These are phyloP conservation scores for Hypoxylon sp. DNA, from an alignment of 2,329 filamentous ascomycete species.

Conservation along the genomic window DNA sequence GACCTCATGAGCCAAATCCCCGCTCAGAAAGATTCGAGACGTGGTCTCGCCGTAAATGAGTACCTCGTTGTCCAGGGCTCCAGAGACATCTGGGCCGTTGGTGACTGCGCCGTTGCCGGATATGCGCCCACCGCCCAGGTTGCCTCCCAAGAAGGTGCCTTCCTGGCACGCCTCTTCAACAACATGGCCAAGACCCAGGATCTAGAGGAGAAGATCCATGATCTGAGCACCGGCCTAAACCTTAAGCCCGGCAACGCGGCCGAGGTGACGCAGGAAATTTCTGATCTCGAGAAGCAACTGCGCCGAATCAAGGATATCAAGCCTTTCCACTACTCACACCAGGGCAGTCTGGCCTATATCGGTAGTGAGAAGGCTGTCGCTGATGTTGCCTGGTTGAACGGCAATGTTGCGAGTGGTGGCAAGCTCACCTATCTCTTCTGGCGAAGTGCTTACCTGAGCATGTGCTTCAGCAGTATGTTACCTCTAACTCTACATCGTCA, in stretches of 20 bases:
- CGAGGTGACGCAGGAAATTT: slow-evolving; percentile 79
- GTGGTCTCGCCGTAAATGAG: slow-evolving; percentile 96
- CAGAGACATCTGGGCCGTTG: slow-evolving; percentile 97
- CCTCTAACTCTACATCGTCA: not conserved
- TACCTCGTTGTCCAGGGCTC: slow-evolving; percentile 98
- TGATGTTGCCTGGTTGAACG: slow-evolving; percentile 96
- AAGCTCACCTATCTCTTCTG: slow-evolving; percentile 98
- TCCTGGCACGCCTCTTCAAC: slow-evolving; percentile 96
- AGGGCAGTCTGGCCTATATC: slow-evolving; percentile 97
- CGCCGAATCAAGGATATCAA: slow-evolving; percentile 93
- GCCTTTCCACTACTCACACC: slow-evolving; percentile 98
- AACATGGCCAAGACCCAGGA: slow-evolving; percentile 96
- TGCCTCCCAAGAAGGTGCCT: slow-evolving; percentile 92
- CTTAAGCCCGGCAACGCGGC: slow-evolving; percentile 74
- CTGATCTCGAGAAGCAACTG: slow-evolving; percentile 85
- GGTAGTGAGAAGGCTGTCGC: slow-evolving; percentile 97
- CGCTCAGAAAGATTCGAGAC: slow-evolving; percentile 93
- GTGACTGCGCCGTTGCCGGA: slow-evolving; percentile 96
- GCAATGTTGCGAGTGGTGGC: slow-evolving; percentile 93
- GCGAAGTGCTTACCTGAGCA: slow-evolving; percentile 97
- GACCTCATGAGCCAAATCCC: slow-evolving; percentile 94
- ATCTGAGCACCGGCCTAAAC: slow-evolving; percentile 73
- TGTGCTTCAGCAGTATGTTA: slow-evolving; percentile 98
- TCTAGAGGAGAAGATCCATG: slow-evolving; percentile 79
- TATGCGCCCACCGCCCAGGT: slow-evolving; percentile 98